Base-by-base conservation (phyloP, 805 yeast species). In the Wickerhamiella nectarea region DNA sequence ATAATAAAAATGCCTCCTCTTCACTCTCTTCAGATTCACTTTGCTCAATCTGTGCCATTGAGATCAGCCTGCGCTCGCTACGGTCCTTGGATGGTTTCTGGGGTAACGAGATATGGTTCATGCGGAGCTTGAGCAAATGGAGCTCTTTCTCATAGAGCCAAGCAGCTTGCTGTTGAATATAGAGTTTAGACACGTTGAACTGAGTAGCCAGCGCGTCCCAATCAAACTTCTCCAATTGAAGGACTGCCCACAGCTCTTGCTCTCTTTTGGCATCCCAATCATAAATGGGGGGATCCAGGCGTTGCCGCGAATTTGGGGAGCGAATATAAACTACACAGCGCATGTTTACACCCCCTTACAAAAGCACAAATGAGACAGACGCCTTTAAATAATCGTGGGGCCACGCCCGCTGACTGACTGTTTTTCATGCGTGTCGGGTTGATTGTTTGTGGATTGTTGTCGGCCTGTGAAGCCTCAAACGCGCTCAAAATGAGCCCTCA, bases 141-240 rank as follows among this genome's bases (percentile, higher is more conserved):
- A 65, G 53, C 46, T 65, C 67, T 36, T 58, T 61, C 46, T 63
- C 66, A 42, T 65, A 65, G 3, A 65, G 54, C 68, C 69, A 63
- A 2, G 65, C 64, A 1, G 67, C 66, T 46, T 65, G 69, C 50
- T 65, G 68, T 10, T 64, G 52, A 11, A 64, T 52, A 44, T 60
- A 64, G 18, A 61, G 56, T 5, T 55, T 53, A 10, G 64, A 51
- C 2, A 66, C 71, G 12, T 59, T 53, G 45, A 69, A 61, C 24
- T 56, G 53, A 15, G 50, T 50, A 1, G 69, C 64, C 12, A 66
- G 48, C 17, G 50, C 57, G 50, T 40, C 37, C 54, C 68, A 64
- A 28, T 60, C 62, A 15, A 60, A 55, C 19, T 51, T 44, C 31
- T 54, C 54, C 48, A 43, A 51, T 34, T 52, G 53, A 45, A 60